Conservation (phyloP, 208 protist species). For the Borovskyia barvae region DNA sequence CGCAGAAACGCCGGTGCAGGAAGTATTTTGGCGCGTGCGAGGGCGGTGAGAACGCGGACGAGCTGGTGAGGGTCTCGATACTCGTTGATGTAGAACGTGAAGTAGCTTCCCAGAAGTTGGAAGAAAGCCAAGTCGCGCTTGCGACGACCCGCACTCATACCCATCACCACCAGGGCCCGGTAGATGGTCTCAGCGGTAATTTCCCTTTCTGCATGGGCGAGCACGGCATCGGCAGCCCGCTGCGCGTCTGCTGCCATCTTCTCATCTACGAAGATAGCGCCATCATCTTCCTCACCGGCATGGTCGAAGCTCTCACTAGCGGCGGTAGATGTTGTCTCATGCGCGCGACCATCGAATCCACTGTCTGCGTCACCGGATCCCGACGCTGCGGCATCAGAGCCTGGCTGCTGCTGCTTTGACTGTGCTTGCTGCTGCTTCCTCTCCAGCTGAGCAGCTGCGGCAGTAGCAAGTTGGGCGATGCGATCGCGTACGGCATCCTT, state of each 20-base stretch:
- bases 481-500: constrained; percentile 68
- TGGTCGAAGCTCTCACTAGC: neutral
- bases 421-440: constrained; percentile 1
- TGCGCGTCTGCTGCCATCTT: constrained; percentile 3
- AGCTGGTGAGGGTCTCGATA: constrained; percentile 65
- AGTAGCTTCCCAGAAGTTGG: constrained; percentile 54
- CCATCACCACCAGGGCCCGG: constrained; percentile 62
- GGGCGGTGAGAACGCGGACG: constrained; percentile 64
- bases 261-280: constrained; percentile 12
- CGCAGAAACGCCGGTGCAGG: constrained; percentile 61
- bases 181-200: constrained; percentile 43
- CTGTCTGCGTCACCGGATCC: neutral
- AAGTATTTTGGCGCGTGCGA: constrained; percentile 72
- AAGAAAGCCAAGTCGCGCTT: constrained; percentile 81
- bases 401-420: neutral
- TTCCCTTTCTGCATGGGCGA: constrained; percentile 36
- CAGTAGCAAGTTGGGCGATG: constrained; percentile 53
- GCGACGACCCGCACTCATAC: constrained; percentile 60
- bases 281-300: constrained; percentile 8
- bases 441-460: constrained; percentile 20
- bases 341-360: neutral
- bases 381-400: neutral
- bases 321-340: too few relatives aligned
- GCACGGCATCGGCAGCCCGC: constrained; percentile 29
- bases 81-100: constrained; percentile 60